These are phyloP conservation scores for Colletotrichum somersetense DNA, from an alignment of 2,329 filamentous ascomycete species.

Conservation along the genomic window DNA sequence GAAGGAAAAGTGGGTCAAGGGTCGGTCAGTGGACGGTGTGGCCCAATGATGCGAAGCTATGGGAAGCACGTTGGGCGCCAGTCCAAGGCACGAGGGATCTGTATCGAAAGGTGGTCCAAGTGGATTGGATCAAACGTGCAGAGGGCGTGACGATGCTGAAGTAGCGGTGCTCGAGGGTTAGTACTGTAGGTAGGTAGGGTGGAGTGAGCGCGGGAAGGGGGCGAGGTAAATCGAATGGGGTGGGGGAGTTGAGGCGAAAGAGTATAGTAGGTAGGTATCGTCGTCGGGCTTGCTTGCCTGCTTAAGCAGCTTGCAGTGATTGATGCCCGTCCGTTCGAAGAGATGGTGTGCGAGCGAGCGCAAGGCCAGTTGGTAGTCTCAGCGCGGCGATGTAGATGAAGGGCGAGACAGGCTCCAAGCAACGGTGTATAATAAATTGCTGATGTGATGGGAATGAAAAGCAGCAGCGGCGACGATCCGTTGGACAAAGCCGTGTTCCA, in stretches of 20 bases:
- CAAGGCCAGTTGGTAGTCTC: conserved; percentile 35
- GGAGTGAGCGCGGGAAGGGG: conserved; percentile 4
- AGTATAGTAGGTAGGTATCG: not conserved
- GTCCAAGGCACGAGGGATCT: conserved; percentile 37
- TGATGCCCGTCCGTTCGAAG: conserved; percentile 21
- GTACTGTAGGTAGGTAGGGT: not conserved
- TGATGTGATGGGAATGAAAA: not conserved
- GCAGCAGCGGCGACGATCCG: conserved; percentile 11
- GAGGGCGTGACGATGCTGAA: conserved; percentile 11
- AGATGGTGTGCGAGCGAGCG: conserved; percentile 33
- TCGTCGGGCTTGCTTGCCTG: conserved; percentile 3
- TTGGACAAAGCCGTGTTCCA: conserved; percentile 31
- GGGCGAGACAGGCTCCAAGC: conserved; percentile 10
- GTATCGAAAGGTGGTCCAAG: conserved; percentile 35
- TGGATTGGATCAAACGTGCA: conserved; percentile 20
- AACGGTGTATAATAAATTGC: not conserved
- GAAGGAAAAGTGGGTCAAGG: conserved; percentile 29
- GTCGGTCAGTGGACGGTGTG: conserved; percentile 32
- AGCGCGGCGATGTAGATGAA: conserved; percentile 28
- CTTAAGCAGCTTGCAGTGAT: not conserved
- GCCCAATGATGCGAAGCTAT: conserved; percentile 26
- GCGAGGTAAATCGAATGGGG: not conserved
- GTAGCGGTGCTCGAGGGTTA: not conserved
- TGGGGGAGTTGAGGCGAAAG: not conserved
- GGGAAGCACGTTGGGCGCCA: conserved; percentile 34